Base-by-base conservation (phyloP, 2,329 filamentous ascomycete genomes). In the Phyllosticta citribraziliensis region DNA sequence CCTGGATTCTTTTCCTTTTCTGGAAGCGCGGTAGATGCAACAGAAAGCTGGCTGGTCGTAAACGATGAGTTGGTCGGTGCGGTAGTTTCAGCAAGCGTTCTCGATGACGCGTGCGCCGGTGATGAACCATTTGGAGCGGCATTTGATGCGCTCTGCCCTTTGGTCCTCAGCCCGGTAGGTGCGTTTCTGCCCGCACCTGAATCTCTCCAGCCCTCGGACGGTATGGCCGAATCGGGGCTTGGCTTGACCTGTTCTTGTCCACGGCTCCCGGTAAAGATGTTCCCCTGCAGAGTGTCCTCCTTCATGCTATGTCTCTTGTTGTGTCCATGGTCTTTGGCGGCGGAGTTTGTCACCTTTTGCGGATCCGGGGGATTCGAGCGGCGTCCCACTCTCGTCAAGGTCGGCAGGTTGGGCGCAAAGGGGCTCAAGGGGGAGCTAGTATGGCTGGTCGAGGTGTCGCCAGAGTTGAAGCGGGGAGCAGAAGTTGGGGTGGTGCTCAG, bases 331-430 rank as follows among this genome's bases (percentile, higher is more conserved):
- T 47, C 50, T 22, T 11, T 61, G 35, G 53, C 54, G 14, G 58
- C 27, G n/a, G 33, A 27, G 3, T 40, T 53, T 27, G 54, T 22
- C 40, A 47, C 56, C 35, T 54, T 55, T 22, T 55, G 53, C 25
- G 51, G 62, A 24, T 24, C 30, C 2, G 58, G 55, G 20, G 52
- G 53, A 55, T 70, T 67, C 30, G 70, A 64, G 65, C 68, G 70
- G 27, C 70, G 74, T 59, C 71, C 71, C 20, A 75, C 67, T 63
- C 73, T 71, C 40, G 73, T 66, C 56, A 76, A 75, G 55, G 74
- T 73, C 10, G 74, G 74, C 22, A 76, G 67, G 58, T 71, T 68
- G 14, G 74, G 74, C 19, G 74, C 73, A 40, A 65, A 72, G 5
- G 72, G 72, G 62, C 70, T 72, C 55, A 75, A 68, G 60, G 73